These are phyloP conservation scores for Chlamydomonas applanata DNA, from an alignment of 139 green algal genomes.

Conservation along the genomic window DNA sequence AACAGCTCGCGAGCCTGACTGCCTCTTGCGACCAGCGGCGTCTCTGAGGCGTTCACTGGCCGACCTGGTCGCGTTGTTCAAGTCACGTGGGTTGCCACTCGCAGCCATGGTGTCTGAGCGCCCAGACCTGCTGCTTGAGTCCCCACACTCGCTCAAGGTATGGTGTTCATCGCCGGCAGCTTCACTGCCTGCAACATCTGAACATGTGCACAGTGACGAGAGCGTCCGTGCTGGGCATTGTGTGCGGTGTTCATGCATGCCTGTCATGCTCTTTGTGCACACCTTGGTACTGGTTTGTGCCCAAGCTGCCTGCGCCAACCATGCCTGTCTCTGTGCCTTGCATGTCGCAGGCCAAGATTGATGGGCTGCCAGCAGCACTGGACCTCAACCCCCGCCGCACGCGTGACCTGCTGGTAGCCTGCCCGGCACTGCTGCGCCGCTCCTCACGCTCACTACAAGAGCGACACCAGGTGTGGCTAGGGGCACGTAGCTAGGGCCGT, in stretches of 20 bases:
- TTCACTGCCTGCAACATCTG: too few species aligned
- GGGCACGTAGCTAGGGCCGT: too few species aligned
- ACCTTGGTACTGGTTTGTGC: too few species aligned
- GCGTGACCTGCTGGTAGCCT: conserved; percentile 21
- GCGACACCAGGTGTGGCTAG: conserved; percentile 19
- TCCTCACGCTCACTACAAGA: conserved; percentile 16
- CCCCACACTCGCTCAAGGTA: conserved; percentile 8
- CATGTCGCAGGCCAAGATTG: conserved; percentile 25
- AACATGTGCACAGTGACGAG: too few species aligned
- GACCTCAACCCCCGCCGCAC: conserved; percentile 22
- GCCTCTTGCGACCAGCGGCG: background rate
- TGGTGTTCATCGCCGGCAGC: too few species aligned
- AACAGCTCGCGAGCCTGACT: background rate
- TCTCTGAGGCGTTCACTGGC: conserved; percentile 4
- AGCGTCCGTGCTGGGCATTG: too few species aligned
- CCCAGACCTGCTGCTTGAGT: conserved; percentile 37
- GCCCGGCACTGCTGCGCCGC: conserved; percentile 35
- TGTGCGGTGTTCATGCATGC: too few species aligned
- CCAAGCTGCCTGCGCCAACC: too few species aligned
- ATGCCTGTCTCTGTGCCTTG: too few species aligned
- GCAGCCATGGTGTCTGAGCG: conserved; percentile 12
- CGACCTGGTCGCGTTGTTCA: conserved; percentile 12
- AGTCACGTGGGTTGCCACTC: conserved; percentile 22
- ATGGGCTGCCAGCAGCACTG: conserved; percentile 23
- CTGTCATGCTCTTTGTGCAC: too few species aligned